Conservation (phyloP, 2,329 filamentous ascomycete species). For the Botryosphaeria dothidea region DNA sequence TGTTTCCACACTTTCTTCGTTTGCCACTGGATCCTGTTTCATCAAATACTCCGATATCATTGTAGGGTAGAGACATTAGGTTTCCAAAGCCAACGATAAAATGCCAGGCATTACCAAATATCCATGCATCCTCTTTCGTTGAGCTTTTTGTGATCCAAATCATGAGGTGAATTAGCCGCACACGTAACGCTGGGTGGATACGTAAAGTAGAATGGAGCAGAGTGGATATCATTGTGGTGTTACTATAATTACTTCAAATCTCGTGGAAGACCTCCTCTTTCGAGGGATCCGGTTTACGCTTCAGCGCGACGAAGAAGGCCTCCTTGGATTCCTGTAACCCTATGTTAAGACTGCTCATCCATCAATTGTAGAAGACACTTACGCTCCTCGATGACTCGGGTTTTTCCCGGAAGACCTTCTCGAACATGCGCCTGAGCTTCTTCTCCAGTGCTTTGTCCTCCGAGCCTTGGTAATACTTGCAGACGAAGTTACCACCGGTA, state of each 20-base stretch:
- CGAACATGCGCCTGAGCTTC: constrained; percentile 74
- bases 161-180: too few species aligned
- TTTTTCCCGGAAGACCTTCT: constrained; percentile 81
- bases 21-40: too few species aligned
- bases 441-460: constrained; percentile 82
- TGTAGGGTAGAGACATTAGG: too few species aligned
- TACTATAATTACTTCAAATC: background rate
- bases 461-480: constrained; percentile 93
- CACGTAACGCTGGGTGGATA: too few species aligned
- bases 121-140: too few species aligned
- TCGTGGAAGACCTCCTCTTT: constrained; percentile 47
- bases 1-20: too few species aligned
- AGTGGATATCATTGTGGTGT: background rate
- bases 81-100: too few species aligned
- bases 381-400: constrained; percentile 87
- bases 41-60: too few species aligned
- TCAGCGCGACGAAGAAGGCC: constrained; percentile 79
- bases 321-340: constrained; percentile 73
- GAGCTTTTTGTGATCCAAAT: too few species aligned
- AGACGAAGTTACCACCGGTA: constrained; percentile 84
- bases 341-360: background rate
- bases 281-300: constrained; percentile 59
- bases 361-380: constrained; percentile 38
- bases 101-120: too few species aligned
- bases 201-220: background rate